Conservation (phyloP, 2,329 filamentous ascomycete genomes). For the Ceratocystis diversiconidia region DNA sequence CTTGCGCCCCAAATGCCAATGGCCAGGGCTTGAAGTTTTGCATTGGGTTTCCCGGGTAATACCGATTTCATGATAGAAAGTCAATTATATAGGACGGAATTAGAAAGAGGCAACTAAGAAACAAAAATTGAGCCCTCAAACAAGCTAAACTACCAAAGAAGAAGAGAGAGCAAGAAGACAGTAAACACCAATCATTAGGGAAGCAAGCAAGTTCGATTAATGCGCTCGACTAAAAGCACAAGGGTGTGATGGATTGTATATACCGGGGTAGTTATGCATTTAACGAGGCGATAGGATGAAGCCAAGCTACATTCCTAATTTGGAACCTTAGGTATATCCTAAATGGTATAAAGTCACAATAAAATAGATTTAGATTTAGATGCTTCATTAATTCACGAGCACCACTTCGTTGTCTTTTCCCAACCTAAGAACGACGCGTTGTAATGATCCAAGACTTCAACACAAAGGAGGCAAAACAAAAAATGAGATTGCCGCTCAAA, state of each 20-base stretch:
- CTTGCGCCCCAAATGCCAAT: conserved; percentile 58
- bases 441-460: neutral
- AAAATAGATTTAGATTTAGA: neutral
- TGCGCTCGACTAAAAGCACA: neutral
- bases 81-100: neutral
- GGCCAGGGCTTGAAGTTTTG: conserved; percentile 63
- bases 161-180: neutral
- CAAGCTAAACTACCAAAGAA: neutral
- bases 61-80: conserved; percentile 55
- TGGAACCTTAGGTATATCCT: neutral
- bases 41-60: conserved; percentile 64
- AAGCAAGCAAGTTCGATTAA: neutral
- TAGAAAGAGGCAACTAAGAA: neutral
- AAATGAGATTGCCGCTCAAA: neutral
- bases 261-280: neutral
- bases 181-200: neutral
- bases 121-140: neutral
- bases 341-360: neutral
- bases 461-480: neutral
- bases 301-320: conserved; percentile 1
- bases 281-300: neutral
- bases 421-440: neutral
- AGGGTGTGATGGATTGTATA: neutral
- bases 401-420: neutral
- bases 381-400: neutral